Conservation (phyloP, 129 eudicot genomes). For the Silybum marianum region DNA sequence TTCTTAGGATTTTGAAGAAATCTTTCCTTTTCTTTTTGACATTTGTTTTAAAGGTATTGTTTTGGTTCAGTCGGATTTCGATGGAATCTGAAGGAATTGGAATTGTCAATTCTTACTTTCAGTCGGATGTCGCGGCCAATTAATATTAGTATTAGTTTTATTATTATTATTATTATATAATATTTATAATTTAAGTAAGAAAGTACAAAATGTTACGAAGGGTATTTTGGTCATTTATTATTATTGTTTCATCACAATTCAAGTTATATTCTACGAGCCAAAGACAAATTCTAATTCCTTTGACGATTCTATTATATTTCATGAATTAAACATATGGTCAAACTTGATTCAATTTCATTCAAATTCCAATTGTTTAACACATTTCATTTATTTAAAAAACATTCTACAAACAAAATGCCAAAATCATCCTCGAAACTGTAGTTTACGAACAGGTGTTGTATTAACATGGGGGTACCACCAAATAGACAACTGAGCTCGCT, state of each 20-base stretch:
- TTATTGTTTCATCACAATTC: neutral
- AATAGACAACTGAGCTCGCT: too few relatives aligned
- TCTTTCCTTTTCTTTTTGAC: too few relatives aligned
- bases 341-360: neutral
- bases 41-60: neutral
- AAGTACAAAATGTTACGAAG: neutral
- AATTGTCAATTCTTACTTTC: too few relatives aligned
- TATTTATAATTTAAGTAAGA: neutral
- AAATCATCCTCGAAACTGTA: too few relatives aligned
- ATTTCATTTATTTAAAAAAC: neutral
- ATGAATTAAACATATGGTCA: too few relatives aligned
- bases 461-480: too few relatives aligned
- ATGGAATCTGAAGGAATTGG: neutral
- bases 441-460: too few relatives aligned
- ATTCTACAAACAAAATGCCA: neutral
- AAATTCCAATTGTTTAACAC: too few relatives aligned
- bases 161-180: too few relatives aligned
- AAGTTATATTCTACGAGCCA: neutral
- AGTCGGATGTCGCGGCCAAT: too few relatives aligned
- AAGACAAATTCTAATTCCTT: neutral
- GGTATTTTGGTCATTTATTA: neutral
- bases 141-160: too few relatives aligned
- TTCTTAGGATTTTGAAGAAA: neutral
- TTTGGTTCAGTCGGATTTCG: neutral
- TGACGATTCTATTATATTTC: neutral